Evolutionary conservation across 2,329 filamentous ascomycete genomes (phyloP), one percentile per base, ranked within the genome.

Genomic region (Cercospora sp.): DNA sequence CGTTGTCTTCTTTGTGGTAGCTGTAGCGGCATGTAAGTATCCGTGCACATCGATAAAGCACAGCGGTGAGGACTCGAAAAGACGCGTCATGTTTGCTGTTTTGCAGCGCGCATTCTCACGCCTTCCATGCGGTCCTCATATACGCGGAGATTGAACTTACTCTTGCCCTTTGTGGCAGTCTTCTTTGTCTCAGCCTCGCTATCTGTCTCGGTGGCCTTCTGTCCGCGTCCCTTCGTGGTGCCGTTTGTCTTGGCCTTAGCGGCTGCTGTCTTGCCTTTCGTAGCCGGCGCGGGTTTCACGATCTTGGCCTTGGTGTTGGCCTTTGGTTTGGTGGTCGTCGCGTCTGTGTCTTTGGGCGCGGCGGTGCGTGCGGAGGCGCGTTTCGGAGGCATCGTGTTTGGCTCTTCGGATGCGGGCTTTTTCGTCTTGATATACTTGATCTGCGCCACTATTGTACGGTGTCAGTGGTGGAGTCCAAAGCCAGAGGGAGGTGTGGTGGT

Each of bases 251-350:
- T 78, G 26, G 64, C 67, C 60, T 63, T 63, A 6, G 69, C 51
- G 9, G 67, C 60, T 18, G 67, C 55, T 62, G 72, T 69, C 31
- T 72, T 66, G 18, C 77, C 74, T 67, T 76, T 76, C 9, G 64
- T 9, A 59, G 42, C 23, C 2, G 70, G 66, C 10, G 63, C 68
- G 39, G 68, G 63, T 61, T 74, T 73, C 23, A 73, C 72, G 58
- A 74, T 67, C 67, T 75, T 76, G 30, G 72, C 74, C 66, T 75
- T 75, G 63, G 76, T 72, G 70, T 77, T 77, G 65, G 73, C 72
- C 61, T 72, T 71, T 26, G 71, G 72, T 61, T 73, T 72, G 48
- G 48, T 66, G 65, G 26, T 62, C 48, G 58, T 55, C 23, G 64
- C 59, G 28, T 67, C 63, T 16, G 51, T 66, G 48, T 68, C 66